Percentiles rank a stretch among this genome's conserved stretches.
These are phyloP conservation scores for Phycomyces nitens DNA, from an alignment of 192 early-diverging fungal genomes.

Conservation along the genomic window DNA sequence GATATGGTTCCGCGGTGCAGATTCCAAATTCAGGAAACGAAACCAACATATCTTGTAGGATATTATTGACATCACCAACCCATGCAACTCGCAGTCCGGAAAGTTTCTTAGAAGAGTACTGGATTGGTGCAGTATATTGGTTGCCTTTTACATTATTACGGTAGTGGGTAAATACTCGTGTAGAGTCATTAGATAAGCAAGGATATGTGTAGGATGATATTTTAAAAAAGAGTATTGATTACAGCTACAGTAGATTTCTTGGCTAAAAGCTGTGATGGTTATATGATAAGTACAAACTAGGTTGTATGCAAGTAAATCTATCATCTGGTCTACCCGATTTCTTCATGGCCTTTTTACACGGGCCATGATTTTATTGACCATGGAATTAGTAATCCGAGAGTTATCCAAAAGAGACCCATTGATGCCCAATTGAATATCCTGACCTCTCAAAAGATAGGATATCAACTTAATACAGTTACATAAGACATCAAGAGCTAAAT, in stretches of 20 bases:
- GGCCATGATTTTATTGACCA: constrained; percentile 95
- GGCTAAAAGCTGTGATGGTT: constrained; percentile 56
- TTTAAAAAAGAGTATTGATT: constrained; percentile 94
- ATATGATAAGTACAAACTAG: not conserved
- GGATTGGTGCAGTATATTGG: constrained; percentile 39
- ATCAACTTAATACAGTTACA: constrained; percentile 64
- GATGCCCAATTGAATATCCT: constrained; percentile 96
- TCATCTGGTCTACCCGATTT: constrained; percentile 64
- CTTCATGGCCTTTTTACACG: constrained; percentile 85
- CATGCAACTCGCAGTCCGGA: constrained; percentile 83
- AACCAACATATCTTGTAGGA: constrained; percentile 85
- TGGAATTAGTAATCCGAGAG: constrained; percentile 84
- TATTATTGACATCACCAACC: constrained; percentile 98
- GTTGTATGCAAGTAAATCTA: not conserved
- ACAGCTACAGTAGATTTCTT: constrained; percentile 87
- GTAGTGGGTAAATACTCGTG: constrained; percentile 68
- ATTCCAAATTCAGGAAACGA: constrained; percentile 88
- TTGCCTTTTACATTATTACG: constrained; percentile 21
- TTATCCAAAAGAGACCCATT: constrained; percentile 93
- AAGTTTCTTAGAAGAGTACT: constrained; percentile 54
- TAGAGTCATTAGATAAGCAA: constrained; percentile 93
- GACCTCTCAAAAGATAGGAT: constrained; percentile 91
- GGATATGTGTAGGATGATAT: constrained; percentile 95
- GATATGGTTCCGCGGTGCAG: constrained; percentile 77
- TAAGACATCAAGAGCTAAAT: not conserved